Evolutionary conservation across 2,329 filamentous ascomycete species (phyloP).

Genomic region (Penicillium frequentans): DNA sequence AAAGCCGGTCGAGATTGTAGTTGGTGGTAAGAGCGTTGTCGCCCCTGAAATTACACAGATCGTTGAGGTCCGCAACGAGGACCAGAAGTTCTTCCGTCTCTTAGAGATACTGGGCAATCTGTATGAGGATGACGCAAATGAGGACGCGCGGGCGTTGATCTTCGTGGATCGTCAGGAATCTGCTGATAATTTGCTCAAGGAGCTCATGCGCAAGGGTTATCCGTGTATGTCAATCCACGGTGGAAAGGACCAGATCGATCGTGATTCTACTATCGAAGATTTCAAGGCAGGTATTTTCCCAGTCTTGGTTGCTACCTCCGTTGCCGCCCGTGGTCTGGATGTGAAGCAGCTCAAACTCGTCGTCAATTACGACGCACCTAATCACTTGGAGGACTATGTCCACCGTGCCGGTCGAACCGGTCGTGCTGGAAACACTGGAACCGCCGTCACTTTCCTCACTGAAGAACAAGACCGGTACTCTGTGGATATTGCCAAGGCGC

Average conservation of each 20-base stretch:
- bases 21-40: conserved; percentile 76
- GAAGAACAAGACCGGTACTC: conserved; percentile 90
- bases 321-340: conserved; percentile 91
- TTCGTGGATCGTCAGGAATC: conserved; percentile 93
- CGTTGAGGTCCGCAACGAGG: conserved; percentile 81
- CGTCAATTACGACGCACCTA: conserved; percentile 91
- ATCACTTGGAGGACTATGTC: conserved; percentile 95
- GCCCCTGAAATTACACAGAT: conserved; percentile 80
- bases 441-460: conserved; percentile 90
- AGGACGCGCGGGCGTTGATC: conserved; percentile 84
- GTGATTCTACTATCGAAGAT: conserved; percentile 86
- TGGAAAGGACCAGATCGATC: conserved; percentile 89
- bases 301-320: conserved; percentile 89
- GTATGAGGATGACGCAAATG: conserved; percentile 70
- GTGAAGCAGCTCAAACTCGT: conserved; percentile 96
- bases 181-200: conserved; percentile 74
- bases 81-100: conserved; percentile 78
- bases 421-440: conserved; percentile 89
- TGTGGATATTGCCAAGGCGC: conserved; percentile 81
- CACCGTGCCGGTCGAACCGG: conserved; percentile 92
- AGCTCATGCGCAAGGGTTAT: conserved; percentile 80
- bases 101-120: conserved; percentile 84
- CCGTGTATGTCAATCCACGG: conserved; percentile 93
- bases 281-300: conserved; percentile 91
- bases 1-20: conserved; percentile 85